Evolutionary conservation across 192 early-diverging fungal genomes (phyloP).

Genomic region (Phycomyces blakesleeanus): DNA sequence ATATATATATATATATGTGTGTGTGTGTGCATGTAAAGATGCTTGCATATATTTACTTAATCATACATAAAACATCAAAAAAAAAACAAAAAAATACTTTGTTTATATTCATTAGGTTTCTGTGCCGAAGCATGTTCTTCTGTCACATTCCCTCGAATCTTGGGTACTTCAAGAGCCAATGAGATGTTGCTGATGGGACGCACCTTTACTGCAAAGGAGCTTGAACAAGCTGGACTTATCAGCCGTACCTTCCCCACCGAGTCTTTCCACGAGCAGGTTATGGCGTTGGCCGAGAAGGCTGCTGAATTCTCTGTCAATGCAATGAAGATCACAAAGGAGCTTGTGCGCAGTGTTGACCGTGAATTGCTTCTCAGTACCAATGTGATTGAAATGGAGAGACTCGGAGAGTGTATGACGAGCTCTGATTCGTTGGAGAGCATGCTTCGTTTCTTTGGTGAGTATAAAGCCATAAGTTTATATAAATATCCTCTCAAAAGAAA

Average conservation of each 20-base stretch:
- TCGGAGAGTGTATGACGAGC: constrained; percentile 36
- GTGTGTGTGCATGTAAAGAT: too few species aligned
- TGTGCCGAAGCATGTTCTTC: constrained; percentile 74
- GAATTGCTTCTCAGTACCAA: constrained; percentile 50
- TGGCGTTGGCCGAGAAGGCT: constrained; percentile 45
- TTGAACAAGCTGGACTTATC: constrained; percentile 55
- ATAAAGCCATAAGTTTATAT: too few species aligned
- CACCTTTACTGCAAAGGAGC: constrained; percentile 51
- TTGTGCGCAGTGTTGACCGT: constrained; percentile 46
- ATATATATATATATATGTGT: too few species aligned
- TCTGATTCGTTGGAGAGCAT: constrained; percentile 19
- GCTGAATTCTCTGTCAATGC: constrained; percentile 55
- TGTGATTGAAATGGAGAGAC: constrained; percentile 50
- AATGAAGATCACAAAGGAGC: constrained; percentile 50
- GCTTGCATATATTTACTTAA: too few species aligned
- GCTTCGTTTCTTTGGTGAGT: constrained; percentile 19
- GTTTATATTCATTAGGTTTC: constrained; percentile 40
- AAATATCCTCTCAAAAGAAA: too few species aligned
- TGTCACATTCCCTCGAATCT: constrained; percentile 62
- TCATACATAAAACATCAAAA: too few species aligned
- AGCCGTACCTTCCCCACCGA: constrained; percentile 48
- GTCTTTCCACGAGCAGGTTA: constrained; percentile 43
- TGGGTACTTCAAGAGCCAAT: constrained; percentile 62
- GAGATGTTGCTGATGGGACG: constrained; percentile 55
- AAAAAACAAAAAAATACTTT: too few species aligned